Percentiles rank a stretch among this genome's conserved stretches.
phyloP scores from a whole-genome alignment of 2,329 filamentous ascomycete species.

The Penicillium capsulatum region DNA sequence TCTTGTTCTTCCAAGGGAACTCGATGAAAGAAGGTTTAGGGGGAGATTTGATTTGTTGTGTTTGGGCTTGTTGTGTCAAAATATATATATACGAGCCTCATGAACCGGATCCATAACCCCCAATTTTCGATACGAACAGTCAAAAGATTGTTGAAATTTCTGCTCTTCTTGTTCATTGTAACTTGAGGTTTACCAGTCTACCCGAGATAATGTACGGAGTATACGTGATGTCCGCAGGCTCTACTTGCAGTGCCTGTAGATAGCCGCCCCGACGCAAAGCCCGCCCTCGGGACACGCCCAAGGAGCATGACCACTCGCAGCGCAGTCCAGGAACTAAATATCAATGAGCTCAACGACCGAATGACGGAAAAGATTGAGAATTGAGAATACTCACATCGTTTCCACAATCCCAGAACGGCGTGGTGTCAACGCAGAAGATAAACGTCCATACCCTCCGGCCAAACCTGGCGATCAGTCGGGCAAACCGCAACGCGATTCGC shows the following conservation, averaged over 20 bases:
- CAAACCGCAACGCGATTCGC: neutral
- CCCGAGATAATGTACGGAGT: too few species aligned
- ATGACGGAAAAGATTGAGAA: neutral
- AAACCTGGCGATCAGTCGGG: conserved; percentile 3
- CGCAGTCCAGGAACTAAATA: conserved; percentile 3
- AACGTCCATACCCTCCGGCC: conserved; percentile 2
- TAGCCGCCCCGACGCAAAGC: neutral
- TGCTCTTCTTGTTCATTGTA: too few species aligned
- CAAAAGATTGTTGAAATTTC: too few species aligned
- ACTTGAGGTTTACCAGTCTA: too few species aligned
- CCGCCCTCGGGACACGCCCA: conserved; percentile 1
- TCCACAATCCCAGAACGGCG: conserved; percentile 4
- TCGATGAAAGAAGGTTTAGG: too few species aligned
- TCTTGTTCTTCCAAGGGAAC: too few species aligned
- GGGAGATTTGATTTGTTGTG: too few species aligned
- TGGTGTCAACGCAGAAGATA: conserved; percentile 1
- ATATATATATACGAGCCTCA: too few species aligned
- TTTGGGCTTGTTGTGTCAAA: too few species aligned
- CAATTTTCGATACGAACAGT: too few species aligned
- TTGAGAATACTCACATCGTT: neutral
- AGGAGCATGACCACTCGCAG: neutral
- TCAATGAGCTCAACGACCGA: neutral
- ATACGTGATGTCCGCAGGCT: too few species aligned
- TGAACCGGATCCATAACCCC: too few species aligned
- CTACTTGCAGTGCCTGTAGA: conserved; percentile 4